Base-by-base conservation (phyloP, 768 basidiomycete species). In the Mycena vulgaris region DNA sequence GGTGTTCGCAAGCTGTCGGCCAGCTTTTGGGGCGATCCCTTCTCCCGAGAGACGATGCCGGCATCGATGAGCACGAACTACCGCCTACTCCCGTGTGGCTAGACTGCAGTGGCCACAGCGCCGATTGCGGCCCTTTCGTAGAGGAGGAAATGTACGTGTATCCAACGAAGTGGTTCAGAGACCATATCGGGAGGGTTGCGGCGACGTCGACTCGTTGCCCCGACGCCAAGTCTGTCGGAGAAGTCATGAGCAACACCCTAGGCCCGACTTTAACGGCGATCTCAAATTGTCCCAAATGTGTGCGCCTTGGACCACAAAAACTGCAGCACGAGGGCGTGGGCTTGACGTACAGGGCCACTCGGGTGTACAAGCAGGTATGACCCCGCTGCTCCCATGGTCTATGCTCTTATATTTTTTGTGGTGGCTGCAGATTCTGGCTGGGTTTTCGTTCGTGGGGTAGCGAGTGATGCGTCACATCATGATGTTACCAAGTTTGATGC, bases 81-180 rank as follows among this genome's bases (percentile, higher is more conserved):
- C 5, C 19, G 21, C 21, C 6, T 7, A 45, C 3, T 16, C 3
- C 9, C 39, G 39, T 45, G 6, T 59, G 57, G 65, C 59, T 56
- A 57, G 11, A 9, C 25, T 21, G 6, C 11, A 13, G 11, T 7
- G 56, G 48, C 8, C 64, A 66, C 30, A 11, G 33, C 13, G 25
- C 8, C 0, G 64, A 42, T 8, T 66, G 64, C 35, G 64, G 64
- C 13, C 9, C 25, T 25, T 6, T 3, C 35, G 23, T 13, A 16
- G 30, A 45, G 0, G 25, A 21, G 11, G 30, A 13, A 10, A 30
- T 28, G 5, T 40, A 1, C 9, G 23, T 19, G 7, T 10, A 23
- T 21, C 64, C 55, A 0, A 35, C 64, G n/a, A 52, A 42, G 14
- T 66, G 65, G 65, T 59, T 59, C 35, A 30, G n/a, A 23, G 48